Evolutionary conservation across 2,329 filamentous ascomycete species (phyloP), one percentile per base, ranked within the genome.

Genomic region (Penicillium sp.): DNA sequence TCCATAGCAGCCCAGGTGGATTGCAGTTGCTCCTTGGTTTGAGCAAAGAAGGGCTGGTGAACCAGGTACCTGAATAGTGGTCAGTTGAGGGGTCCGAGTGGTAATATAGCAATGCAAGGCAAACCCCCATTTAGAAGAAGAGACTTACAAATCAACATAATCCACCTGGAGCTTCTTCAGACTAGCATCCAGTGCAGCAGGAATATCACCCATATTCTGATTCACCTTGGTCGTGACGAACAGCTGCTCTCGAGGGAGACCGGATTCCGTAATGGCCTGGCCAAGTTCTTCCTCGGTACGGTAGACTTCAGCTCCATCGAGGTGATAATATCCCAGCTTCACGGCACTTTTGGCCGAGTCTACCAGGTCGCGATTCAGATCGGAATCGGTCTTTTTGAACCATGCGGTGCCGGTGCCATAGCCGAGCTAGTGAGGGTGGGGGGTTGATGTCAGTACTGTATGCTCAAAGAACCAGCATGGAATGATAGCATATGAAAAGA

Each of bases 351-450:
- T 88, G 49, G 84, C 80, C 0, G 79, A 76, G 56, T 88, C 85
- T 15, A 88, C 80, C 54, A 84, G 79, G 8, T 78, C 78, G 49
- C 84, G 81, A 67, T 89, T 85, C 57, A 86, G 78, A 51, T 79
- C 65, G 12, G 70, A 78, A 50, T 78, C 80, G 9, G 79, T 77
- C 1, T 66, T 75, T 74, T 90, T 90, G 73, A 80, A 88, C 86
- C 86, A 89, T 1, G 86, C 85, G 0, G 88, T 89, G 33, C 88
- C 88, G 0, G 84, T 85, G 28, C 87, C 87, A 75, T 86, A 89
- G 24, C 80, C 86, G 19, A 89, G 75, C 85, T 86, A 54, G 33
- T 33, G 40, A 24, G 19, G 17, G 8, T n/a, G 19, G 24, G 22
- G 28, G 26, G 45, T n/a, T 28, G 15, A 28, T 17, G 45, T 49